Conservation (phyloP, 140 eudicot genomes). For the Oenanthe javanica region DNA sequence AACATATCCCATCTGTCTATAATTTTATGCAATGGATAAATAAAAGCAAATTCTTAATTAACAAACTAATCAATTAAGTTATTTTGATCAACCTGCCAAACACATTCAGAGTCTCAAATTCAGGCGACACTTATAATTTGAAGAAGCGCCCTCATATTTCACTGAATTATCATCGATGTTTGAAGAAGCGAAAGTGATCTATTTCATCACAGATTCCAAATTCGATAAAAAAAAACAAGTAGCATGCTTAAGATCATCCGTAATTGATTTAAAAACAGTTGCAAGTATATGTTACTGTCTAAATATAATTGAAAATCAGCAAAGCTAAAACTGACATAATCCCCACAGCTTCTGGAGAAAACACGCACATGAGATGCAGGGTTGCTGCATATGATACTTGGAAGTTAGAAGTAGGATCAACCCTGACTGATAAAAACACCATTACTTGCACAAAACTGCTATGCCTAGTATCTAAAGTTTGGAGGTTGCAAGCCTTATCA, state of each 20-base stretch:
- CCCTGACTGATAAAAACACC: neutral
- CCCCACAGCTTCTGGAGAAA: neutral
- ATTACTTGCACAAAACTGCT: neutral
- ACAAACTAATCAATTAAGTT: too few species aligned
- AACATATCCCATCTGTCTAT: too few species aligned
- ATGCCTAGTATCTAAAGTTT: constrained; percentile 26
- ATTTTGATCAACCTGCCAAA: too few species aligned
- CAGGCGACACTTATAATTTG: too few species aligned
- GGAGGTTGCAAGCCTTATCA: constrained; percentile 74
- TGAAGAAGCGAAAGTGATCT: neutral
- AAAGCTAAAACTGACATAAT: neutral
- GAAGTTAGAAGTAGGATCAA: neutral
- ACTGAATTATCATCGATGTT: too few species aligned
- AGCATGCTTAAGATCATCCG: neutral
- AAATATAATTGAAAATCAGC: neutral
- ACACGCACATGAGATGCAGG: neutral
- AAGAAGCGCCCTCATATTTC: too few species aligned
- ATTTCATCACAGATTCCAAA: neutral
- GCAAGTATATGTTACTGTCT: neutral
- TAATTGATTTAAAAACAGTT: neutral
- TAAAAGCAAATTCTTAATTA: too few species aligned
- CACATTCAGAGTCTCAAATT: too few species aligned
- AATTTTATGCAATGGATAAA: too few species aligned
- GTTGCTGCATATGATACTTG: neutral
- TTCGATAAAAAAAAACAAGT: neutral